Base-by-base conservation (phyloP, 2,329 filamentous ascomycete genomes). In the Aaosphaeria arxii region DNA sequence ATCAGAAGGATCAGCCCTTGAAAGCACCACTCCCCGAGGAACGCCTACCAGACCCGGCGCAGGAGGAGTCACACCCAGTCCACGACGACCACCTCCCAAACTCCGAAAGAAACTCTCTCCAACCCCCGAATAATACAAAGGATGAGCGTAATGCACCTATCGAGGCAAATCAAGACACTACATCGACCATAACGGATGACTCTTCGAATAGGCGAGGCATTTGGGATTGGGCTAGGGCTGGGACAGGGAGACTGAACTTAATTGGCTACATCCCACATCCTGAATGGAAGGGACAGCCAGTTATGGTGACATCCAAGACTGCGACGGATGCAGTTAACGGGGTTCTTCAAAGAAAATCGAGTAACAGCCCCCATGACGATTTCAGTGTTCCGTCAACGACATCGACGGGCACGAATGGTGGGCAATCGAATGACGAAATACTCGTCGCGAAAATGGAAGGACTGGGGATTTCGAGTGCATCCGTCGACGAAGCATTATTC, bases 61-160 rank as follows among this genome's bases (percentile, higher is more conserved):
- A 35, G 43, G 42, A 33, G 13, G 45, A 52, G 56, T 53, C 48
- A 54, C 62, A 7, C 53, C 59, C 48, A 67, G 66, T 40, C 65
- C 65, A 35, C 54, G 64, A 54, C 57, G 66, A 53, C 57, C 62
- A 11, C 67, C 67, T 13, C 64, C 65, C 11, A 70, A 70, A 55
- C 64, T 70, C 53, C 51, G 63, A 53, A 51, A 62, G 45, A 55
- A 58, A 36, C 50, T 55, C 55, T 67, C 64, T 11, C 59, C 64
- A 17, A 50, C 49, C 40, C 46, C 62, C 51, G 54, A 47, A 52
- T 58, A 54, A 53, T 40, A 42, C 38, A 30, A 50, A 47, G 39
- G 47, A 48, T 1, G 42, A 45, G n/a, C 45, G 50, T 32, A n/a
- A 50, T 45, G 13, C 29, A 45, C 4, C 31, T 49, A 2, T 9